A percentile compares a stretch with the other conserved stretches of the same genome.
Evolutionary conservation across 306 rosid genomes (phyloP).

Genomic region (Cyamopsis tetragonoloba): DNA sequence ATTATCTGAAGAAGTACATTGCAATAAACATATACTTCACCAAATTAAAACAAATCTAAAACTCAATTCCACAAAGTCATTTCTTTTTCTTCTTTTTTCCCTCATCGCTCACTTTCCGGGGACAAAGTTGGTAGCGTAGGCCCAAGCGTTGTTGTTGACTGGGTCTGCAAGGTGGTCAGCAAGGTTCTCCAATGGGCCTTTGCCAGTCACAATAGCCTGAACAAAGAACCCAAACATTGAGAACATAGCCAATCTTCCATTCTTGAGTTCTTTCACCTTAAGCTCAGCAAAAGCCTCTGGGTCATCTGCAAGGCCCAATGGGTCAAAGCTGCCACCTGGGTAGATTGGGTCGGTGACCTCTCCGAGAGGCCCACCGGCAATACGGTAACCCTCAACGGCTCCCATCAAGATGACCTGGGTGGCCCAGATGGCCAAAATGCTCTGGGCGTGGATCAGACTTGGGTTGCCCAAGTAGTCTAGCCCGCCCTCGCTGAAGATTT

Average conservation of each 20-base stretch:
- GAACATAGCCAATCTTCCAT: slow-evolving; percentile 90
- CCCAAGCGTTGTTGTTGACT: slow-evolving; percentile 96
- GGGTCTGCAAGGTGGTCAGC: slow-evolving; percentile 96
- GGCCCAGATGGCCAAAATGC: slow-evolving; percentile 93
- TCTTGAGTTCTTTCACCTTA: slow-evolving; percentile 90
- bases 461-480: slow-evolving; percentile 96
- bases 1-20: slow-evolving; percentile 12
- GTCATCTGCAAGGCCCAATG: slow-evolving; percentile 87
- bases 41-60: slow-evolving; percentile 15
- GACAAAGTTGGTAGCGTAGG: slow-evolving; percentile 85
- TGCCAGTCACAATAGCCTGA: slow-evolving; percentile 88
- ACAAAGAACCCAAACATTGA: slow-evolving; percentile 94
- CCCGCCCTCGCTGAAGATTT: slow-evolving; percentile 91
- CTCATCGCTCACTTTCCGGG: slow-evolving; percentile 75
- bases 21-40: not conserved
- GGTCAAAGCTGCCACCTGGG: slow-evolving; percentile 99
- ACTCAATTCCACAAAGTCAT: not conserved
- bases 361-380: slow-evolving; percentile 90
- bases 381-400: slow-evolving; percentile 82
- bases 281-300: slow-evolving; percentile 93
- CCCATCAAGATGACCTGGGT: slow-evolving; percentile 78
- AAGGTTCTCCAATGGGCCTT: slow-evolving; percentile 85
- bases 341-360: slow-evolving; percentile 81
- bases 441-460: slow-evolving; percentile 86
- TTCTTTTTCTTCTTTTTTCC: too few relatives aligned